A percentile compares a stretch with the other conserved stretches of the same genome.
Conservation (phyloP, 805 yeast genomes). For the Kodamaea laetipori region DNA sequence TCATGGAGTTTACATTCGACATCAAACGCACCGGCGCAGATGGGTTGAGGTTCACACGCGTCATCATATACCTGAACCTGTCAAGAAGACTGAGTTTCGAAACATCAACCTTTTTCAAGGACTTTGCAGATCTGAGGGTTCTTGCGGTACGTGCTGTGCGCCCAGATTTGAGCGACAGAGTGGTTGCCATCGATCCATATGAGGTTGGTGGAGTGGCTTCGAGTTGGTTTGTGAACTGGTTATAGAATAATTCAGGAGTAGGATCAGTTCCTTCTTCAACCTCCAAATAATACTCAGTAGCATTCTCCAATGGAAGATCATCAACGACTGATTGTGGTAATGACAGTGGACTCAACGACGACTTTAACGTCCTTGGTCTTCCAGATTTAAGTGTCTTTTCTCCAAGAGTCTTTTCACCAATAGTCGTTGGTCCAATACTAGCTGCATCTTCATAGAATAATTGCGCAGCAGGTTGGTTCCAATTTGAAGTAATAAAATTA, state of each 20-base stretch:
- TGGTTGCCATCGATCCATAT: constrained; percentile 8
- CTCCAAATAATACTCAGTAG: constrained; percentile 33
- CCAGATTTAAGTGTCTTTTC: not conserved
- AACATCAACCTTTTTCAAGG: not conserved
- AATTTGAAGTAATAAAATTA: constrained; percentile 28
- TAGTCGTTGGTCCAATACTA: not conserved
- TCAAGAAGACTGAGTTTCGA: not conserved
- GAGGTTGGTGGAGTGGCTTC: constrained; percentile 29
- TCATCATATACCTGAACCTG: not conserved
- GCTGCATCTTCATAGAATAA: constrained; percentile 12
- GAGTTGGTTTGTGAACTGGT: constrained; percentile 36
- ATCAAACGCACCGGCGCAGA: constrained; percentile 23
- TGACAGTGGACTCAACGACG: not conserved
- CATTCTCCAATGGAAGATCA: constrained; percentile 12
- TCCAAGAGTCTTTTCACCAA: not conserved
- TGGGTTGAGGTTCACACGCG: constrained; percentile 5
- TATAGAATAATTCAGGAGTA: constrained; percentile 32
- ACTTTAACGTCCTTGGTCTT: not conserved
- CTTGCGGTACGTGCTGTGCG: not conserved
- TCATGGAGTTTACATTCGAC: constrained; percentile 34
- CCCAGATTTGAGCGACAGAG: not conserved
- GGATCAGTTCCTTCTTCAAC: constrained; percentile 26
- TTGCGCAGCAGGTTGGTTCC: constrained; percentile 30
- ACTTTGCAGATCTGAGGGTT: not conserved
- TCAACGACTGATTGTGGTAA: constrained; percentile 10